These are phyloP conservation scores for Aureobasidium sp. DNA, from an alignment of 2,329 filamentous ascomycete genomes.

Conservation along the genomic window DNA sequence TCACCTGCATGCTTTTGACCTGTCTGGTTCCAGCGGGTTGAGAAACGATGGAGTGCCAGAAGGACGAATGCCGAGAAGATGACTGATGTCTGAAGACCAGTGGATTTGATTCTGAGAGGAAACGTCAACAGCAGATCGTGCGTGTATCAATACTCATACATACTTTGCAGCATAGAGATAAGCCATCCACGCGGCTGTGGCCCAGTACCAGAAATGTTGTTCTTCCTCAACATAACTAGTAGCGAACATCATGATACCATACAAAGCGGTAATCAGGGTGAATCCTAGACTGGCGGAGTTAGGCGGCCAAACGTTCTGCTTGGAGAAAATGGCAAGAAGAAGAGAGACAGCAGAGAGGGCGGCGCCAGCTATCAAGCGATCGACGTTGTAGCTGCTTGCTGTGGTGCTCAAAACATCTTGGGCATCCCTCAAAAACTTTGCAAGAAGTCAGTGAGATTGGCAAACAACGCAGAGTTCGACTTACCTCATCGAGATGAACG, in stretches of 20 bases:
- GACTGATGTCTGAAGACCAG: background rate
- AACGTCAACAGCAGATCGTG: background rate
- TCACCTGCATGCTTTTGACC: constrained; percentile 93
- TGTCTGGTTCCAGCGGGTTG: constrained; percentile 88
- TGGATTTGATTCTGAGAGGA: background rate
- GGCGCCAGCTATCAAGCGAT: constrained; percentile 49
- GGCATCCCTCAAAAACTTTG: constrained; percentile 59
- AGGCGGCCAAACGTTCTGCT: constrained; percentile 27
- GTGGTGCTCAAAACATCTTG: constrained; percentile 80
- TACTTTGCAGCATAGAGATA: constrained; percentile 13
- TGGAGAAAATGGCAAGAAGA: constrained; percentile 28
- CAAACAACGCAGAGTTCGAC: constrained; percentile 5
- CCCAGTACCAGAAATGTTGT: constrained; percentile 98
- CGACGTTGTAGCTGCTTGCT: constrained; percentile 83
- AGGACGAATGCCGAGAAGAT: constrained; percentile 29
- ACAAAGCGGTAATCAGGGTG: constrained; percentile 39
- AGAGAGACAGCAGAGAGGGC: constrained; percentile 37
- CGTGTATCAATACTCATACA: background rate
- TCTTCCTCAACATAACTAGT: constrained; percentile 98
- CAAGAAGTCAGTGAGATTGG: background rate
- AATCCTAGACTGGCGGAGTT: constrained; percentile 43
- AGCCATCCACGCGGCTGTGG: constrained; percentile 59
- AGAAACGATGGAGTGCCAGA: constrained; percentile 57
- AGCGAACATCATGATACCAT: constrained; percentile 91
- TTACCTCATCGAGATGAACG: background rate